Percentiles rank a stretch among this genome's conserved stretches.
These are phyloP conservation scores for Phytophthora litchii DNA, from an alignment of 352 stramenopile genomes.

Conservation along the genomic window DNA sequence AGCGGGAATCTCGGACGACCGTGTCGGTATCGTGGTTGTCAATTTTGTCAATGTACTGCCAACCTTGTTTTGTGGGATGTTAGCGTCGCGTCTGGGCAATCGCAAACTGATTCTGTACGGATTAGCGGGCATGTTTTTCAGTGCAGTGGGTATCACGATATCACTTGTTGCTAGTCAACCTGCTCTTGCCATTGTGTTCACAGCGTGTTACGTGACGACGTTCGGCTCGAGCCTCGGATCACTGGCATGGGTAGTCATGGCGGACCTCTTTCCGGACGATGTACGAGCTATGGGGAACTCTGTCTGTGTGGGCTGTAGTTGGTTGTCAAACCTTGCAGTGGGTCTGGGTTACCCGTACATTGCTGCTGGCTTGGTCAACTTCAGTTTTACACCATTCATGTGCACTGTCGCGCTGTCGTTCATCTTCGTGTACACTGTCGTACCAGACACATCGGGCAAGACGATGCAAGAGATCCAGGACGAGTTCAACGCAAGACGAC, in stretches of 20 bases:
- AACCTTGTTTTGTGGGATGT: slow-evolving; percentile 18
- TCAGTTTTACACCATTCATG: slow-evolving; percentile 36
- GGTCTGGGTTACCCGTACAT: slow-evolving; percentile 42
- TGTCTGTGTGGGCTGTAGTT: slow-evolving; percentile 31
- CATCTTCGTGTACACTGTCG: slow-evolving; percentile 32
- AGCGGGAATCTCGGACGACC: slow-evolving; percentile 47
- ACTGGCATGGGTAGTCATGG: slow-evolving; percentile 42
- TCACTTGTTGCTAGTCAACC: slow-evolving; percentile 27
- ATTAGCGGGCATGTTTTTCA: slow-evolving; percentile 19
- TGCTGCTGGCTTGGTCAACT: slow-evolving; percentile 27
- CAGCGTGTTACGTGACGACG: slow-evolving; percentile 40
- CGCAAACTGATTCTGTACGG: slow-evolving; percentile 16
- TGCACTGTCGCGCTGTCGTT: slow-evolving; percentile 21
- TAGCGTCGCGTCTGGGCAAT: slow-evolving; percentile 13
- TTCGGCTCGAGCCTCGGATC: slow-evolving; percentile 42
- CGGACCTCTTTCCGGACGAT: slow-evolving; percentile 30
- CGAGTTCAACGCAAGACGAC: slow-evolving; percentile 39
- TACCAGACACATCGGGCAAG: slow-evolving; percentile 39
- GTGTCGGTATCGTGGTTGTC: slow-evolving; percentile 52
- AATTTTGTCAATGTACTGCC: slow-evolving; percentile 51
- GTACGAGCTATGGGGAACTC: slow-evolving; percentile 37
- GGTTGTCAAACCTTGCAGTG: slow-evolving; percentile 38
- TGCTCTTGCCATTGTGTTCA: slow-evolving; percentile 50
- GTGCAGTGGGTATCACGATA: slow-evolving; percentile 43
- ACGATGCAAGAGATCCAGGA: slow-evolving; percentile 40